Percentiles rank a stretch among this genome's conserved stretches.
Evolutionary conservation across 441 rosid genomes (phyloP).

Genomic region (Kokia cookei): DNA sequence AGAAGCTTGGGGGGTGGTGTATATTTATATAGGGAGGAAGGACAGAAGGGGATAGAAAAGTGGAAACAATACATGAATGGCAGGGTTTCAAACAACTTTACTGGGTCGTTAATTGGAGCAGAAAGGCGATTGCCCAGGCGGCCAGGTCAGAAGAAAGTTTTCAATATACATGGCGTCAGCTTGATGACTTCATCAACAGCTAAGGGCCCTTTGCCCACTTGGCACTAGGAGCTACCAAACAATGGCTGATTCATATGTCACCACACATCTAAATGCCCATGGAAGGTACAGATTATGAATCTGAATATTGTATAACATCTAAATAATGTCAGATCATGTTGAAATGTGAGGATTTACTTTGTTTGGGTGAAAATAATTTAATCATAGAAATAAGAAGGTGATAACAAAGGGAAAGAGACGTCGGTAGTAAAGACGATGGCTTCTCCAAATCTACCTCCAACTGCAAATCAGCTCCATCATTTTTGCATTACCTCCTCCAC

Average conservation of each 20-base stretch:
- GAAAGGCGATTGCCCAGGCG: conserved; percentile 36
- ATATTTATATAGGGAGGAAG: not conserved
- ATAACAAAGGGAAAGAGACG: too few relatives aligned
- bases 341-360: not conserved
- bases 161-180: conserved; percentile 27
- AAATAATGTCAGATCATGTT: not conserved
- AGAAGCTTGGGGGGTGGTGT: not conserved
- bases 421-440: too few relatives aligned
- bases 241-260: not conserved
- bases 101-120: conserved; percentile 27
- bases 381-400: too few relatives aligned
- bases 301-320: not conserved
- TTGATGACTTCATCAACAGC: conserved; percentile 20
- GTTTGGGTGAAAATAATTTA: not conserved
- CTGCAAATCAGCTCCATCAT: too few relatives aligned
- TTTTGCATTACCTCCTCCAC: too few relatives aligned
- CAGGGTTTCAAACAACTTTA: not conserved
- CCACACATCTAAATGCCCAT: not conserved
- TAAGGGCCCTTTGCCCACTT: not conserved
- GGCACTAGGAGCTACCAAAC: not conserved
- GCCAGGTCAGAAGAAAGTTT: conserved; percentile 27
- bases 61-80: conserved; percentile 24
- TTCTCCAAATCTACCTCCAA: too few relatives aligned
- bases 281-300: not conserved
- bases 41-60: conserved; percentile 5